Base-by-base conservation (phyloP, 352 stramenopile species). In the Pythium myriotylum region DNA sequence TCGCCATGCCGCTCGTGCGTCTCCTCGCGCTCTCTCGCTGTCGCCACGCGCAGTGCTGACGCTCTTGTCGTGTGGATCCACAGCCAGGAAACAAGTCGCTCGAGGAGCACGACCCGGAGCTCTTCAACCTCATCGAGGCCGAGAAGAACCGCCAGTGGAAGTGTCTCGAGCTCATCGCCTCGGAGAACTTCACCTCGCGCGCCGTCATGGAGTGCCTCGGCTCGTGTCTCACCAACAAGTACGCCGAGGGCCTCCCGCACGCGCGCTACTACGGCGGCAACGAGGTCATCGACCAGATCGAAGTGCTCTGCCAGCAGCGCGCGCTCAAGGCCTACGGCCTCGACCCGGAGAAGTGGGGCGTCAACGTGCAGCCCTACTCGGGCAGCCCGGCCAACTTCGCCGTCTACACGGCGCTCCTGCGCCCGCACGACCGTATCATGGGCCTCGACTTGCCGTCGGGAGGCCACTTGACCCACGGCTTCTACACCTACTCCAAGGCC, bases 391-490 rank as follows among this genome's bases (percentile, higher is more conserved):
- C 97, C 59, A 99, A 99, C 88, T 99, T 99, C 72, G 97, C 96
- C 50, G 97, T 99, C 4, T 99, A 99, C 92, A 99, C 97, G 58
- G 97, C 77, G 20, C 78, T 99, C 42, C 75, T 99, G 33, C 78
- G 88, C 24, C 97, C 97, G 20, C 97, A 99, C 73, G 97, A 99
- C 88, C 96, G 97, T 71, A 99, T 99, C 80, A 99, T 99, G 97
- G 97, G 97, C 33, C 85, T 99, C 32, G 97, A 99, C 84, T 77
- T 99, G 70, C 97, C 97, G 39, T 98, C 86, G 67, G 97, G 97
- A 70, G 97, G 97, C 39, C 97, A 99, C 81, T 81, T 99, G 53
- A 99, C 97, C 22, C 97, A 99, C 78, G 97, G 97, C 48, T 98
- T 98, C 74, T 98, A 98, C 89, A 99, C 96, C 53, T 95, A 96